These are phyloP conservation scores for Loxodes magnus DNA, from an alignment of 73 alveolate species.

Conservation along the genomic window DNA sequence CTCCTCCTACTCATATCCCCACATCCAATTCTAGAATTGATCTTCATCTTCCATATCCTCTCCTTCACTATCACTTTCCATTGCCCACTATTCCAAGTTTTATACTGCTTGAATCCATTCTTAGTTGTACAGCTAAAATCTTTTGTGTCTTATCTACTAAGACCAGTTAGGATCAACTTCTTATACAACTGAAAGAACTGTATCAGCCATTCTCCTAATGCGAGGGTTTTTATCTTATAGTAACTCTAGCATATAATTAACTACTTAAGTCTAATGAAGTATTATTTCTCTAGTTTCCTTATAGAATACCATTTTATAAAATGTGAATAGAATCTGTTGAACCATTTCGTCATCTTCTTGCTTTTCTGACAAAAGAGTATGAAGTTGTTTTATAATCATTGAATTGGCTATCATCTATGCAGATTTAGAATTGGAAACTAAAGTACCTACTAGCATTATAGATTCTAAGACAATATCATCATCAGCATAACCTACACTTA, in stretches of 20 bases:
- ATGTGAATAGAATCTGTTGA: slow-evolving; percentile 45
- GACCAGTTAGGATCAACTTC: slow-evolving; percentile 62
- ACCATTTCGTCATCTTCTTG: slow-evolving; percentile 88
- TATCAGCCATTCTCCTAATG: slow-evolving; percentile 49
- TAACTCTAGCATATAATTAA: slow-evolving; percentile 40
- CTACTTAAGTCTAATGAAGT: slow-evolving; percentile 49
- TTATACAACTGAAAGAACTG: slow-evolving; percentile 56
- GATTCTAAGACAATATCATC: slow-evolving; percentile 74
- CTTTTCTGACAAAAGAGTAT: slow-evolving; percentile 53
- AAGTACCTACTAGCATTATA: slow-evolving; percentile 53
- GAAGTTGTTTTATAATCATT: slow-evolving; percentile 36
- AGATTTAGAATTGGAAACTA: slow-evolving; percentile 15
- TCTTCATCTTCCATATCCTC: slow-evolving; percentile 13
- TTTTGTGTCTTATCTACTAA: slow-evolving; percentile 59
- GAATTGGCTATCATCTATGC: slow-evolving; percentile 43
- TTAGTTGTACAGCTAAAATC: slow-evolving; percentile 60
- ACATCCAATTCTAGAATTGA: too few relatives aligned
- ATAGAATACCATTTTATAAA: slow-evolving; percentile 50
- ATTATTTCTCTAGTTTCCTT: slow-evolving; percentile 37
- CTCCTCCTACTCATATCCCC: too few relatives aligned
- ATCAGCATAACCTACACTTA: slow-evolving; percentile 63
- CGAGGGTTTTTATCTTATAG: slow-evolving; percentile 61
- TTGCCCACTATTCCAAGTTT: slow-evolving; percentile 31
- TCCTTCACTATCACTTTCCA: neutral
- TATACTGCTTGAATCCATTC: slow-evolving; percentile 59